Evolutionary conservation across 2,329 filamentous ascomycete species (phyloP), one percentile per base, ranked within the genome.

Genomic region (Arachnopeziza araneosa): DNA sequence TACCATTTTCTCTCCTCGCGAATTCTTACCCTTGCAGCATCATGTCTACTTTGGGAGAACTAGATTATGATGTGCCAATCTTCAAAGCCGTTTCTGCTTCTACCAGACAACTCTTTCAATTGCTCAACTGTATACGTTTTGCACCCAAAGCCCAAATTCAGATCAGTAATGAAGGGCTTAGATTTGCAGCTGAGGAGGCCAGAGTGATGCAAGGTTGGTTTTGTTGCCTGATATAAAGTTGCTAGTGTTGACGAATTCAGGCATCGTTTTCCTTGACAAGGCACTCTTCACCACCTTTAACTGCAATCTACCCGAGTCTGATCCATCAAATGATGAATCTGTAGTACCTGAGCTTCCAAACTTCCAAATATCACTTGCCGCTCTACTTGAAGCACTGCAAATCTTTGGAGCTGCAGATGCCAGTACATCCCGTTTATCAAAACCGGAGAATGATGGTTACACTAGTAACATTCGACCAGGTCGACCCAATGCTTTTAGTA

Each of bases 321-420:
- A 80, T 19, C 65, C 74, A 7, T 64, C 69, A 54, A 69, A 73
- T 30, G 70, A 75, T 22, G 74, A 77, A 23, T 51, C 72, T 9
- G 69, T 75, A 10, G 63, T 70, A 23, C 62, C 69, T 3, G 71
- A 78, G 3, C 80, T 84, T 30, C 87, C 90, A 8, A 84, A 83
- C 56, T 99, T 99, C 72, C 88, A 96, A 71, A 88, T 98, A 65
- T 95, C 92, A 1, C 83, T 99, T 9, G 82, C 88, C 4, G 90
- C 93, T 21, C 83, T 99, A 2, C 84, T 99, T 57, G 95, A 98
- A 76, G 96, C 93, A 0, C 81, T 99, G 8, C 93, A 97, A 70
- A 98, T 99, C 55, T 96, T 99, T 70, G 91, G 91, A 55, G 86
- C 93, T n/a, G 84, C 93, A 52, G 89, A 90, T 65, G 80, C 85